Base-by-base conservation (phyloP, 495 filamentous ascomycete genomes). In the Lentithecium fluviatile region DNA sequence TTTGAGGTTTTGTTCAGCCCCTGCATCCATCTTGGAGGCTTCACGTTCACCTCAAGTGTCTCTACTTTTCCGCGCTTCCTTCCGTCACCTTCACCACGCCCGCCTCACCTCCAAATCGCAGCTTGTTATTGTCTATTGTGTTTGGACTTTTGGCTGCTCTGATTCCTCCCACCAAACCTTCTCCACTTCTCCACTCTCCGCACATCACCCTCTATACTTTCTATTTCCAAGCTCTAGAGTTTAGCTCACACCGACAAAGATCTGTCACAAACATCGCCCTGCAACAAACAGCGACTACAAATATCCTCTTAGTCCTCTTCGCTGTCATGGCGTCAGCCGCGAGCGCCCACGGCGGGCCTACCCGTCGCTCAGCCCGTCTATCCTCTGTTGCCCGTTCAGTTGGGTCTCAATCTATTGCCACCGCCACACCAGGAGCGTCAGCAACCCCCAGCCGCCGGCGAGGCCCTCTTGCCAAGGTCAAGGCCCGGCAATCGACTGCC, bases 401-500 rank as follows among this genome's bases (percentile, higher is more conserved):
- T n/a, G 24, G 45, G 15, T 60, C 60, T 11, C 19, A 49, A 12
- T 50, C 56, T 20, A 36, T 24, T 5, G 26, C 55, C 10, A 47
- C 25, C n/a, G 50, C 50, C 6, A 53, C 59, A 17, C 58, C 50
- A 19, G 15, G 21, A 13, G 7, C 46, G 25, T 49, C 49, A 4
- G 45, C 50, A 3, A 23, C 26, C 17, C 26, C 29, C 13, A n/a
- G 21, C 32, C 50, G 62, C 42, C 62, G 58, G 13, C 56, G 26
- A 43, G 40, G 40, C 12, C 32, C 49, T 13, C 52, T 65, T n/a
- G 45, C 57, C 1, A 53, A 58, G 29, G 49, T 60, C n/a, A 57
- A 65, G 24, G 46, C 51, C 2, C 52, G 46, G 6, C 38, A 58
- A 17, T 65, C 62, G 2, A 34, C 55, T 24, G 62, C 66, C 2